Evolutionary conservation across 495 filamentous ascomycete species (phyloP).

Genomic region (Neurospora sp.): DNA sequence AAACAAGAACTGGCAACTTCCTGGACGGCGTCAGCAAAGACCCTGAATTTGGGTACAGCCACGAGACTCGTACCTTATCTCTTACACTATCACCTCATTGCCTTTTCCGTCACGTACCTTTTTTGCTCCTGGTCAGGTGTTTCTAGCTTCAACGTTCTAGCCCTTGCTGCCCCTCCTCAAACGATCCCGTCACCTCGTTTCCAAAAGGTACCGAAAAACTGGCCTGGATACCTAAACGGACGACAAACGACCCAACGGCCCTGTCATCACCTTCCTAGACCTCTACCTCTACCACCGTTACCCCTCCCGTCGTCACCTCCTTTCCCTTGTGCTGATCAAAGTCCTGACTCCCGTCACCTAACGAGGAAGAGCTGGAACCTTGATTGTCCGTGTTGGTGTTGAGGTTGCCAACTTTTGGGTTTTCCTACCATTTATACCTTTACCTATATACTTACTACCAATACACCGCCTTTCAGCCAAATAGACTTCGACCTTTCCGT

Average conservation of each 20-base stretch:
- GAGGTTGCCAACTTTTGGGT: neutral
- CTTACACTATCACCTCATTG: neutral
- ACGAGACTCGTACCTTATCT: neutral
- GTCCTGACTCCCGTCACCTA: neutral
- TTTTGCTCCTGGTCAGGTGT: neutral
- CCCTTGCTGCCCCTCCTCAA: neutral
- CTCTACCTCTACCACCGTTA: neutral
- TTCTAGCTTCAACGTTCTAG: neutral
- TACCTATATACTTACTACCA: neutral
- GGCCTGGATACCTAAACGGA: neutral
- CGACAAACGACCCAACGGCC: neutral
- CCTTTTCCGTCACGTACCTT: neutral
- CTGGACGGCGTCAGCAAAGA: neutral
- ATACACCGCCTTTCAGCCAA: neutral
- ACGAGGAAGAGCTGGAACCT: neutral
- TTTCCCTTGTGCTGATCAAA: neutral
- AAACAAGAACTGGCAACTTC: neutral
- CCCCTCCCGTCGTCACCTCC: neutral
- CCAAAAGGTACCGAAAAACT: neutral
- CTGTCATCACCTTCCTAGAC: neutral
- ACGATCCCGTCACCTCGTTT: neutral
- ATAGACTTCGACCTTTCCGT: neutral
- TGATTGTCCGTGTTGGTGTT: neutral
- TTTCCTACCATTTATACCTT: neutral
- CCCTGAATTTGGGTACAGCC: neutral